Evolutionary conservation across 1,284 basidiomycete genomes (phyloP).

Genomic region (Ganoderma meredithae): DNA sequence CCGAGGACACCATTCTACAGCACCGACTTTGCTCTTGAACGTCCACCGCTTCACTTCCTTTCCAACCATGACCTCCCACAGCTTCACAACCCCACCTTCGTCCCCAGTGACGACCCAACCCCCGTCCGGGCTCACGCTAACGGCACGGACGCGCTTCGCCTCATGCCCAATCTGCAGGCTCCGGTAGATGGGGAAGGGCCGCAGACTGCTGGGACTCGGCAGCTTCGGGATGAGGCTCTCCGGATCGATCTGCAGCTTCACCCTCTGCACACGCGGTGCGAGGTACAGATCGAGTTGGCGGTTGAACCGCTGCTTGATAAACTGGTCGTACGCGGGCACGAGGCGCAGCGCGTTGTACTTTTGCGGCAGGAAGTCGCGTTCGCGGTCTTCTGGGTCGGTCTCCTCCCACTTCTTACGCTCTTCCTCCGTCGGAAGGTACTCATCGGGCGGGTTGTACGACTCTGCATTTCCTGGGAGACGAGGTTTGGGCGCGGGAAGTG

Average conservation of each 20-base stretch:
- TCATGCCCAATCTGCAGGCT: conserved; percentile 80
- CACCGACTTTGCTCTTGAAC: conserved; percentile 82
- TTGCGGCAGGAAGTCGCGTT: conserved; percentile 89
- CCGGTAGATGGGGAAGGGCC: conserved; percentile 93
- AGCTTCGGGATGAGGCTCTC: conserved; percentile 93
- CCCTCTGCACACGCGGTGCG: conserved; percentile 90
- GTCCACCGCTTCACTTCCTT: conserved; percentile 91
- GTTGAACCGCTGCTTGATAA: conserved; percentile 94
- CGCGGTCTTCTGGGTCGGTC: conserved; percentile 90
- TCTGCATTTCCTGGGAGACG: conserved; percentile 91
- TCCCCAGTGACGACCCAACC: conserved; percentile 94
- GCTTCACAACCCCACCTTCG: conserved; percentile 85
- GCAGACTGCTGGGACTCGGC: conserved; percentile 91
- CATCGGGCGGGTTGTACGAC: conserved; percentile 98
- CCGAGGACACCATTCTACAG: conserved; percentile 95
- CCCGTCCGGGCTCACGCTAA: conserved; percentile 89
- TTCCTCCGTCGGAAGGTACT: conserved; percentile 92
- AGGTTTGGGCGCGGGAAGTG: conserved; percentile 93
- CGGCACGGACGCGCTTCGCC: conserved; percentile 75
- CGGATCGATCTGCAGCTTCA: conserved; percentile 91
- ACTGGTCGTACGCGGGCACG: conserved; percentile 91
- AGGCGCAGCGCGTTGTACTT: conserved; percentile 88
- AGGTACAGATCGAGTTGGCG: conserved; percentile 97
- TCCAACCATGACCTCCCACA: conserved; percentile 97
- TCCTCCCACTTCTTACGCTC: conserved; percentile 89